phyloP scores from a whole-genome alignment of 129 eudicot genomes.

The Flaveria ramosissima region DNA sequence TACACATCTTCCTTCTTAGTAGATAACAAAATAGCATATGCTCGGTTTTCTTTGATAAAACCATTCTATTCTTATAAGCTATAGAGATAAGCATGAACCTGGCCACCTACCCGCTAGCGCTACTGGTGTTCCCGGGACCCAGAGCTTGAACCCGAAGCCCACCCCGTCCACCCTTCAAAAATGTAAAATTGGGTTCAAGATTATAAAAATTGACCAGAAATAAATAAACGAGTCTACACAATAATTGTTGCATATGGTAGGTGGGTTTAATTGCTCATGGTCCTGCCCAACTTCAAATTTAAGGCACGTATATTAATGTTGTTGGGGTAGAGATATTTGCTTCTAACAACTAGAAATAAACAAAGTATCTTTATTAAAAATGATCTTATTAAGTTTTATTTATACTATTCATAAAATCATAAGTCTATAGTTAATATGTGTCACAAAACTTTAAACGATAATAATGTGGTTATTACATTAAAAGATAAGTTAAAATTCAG shows the following conservation, averaged over 20 bases:
- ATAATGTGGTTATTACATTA: background rate
- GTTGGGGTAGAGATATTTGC: constrained; percentile 16
- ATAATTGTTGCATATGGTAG: constrained; percentile 37
- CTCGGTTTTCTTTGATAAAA: background rate
- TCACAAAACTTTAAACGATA: background rate
- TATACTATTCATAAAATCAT: background rate
- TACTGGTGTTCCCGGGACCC: no score
- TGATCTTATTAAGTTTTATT: background rate
- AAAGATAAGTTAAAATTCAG: background rate
- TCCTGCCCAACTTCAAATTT: constrained; percentile 28
- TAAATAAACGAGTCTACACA: constrained; percentile 18
- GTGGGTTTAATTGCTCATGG: constrained; percentile 35
- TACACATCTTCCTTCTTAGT: background rate
- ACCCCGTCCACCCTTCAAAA: background rate
- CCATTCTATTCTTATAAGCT: background rate
- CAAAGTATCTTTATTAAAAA: background rate
- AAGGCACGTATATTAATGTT: constrained; percentile 26
- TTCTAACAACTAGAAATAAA: constrained; percentile 21
- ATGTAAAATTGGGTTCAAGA: constrained; percentile 9
- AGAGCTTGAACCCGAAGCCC: no score
- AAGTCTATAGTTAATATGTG: background rate
- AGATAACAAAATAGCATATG: background rate
- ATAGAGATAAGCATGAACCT: background rate
- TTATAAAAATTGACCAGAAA: background rate
- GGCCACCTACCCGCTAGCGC: no score